Evolutionary conservation across 2,329 filamentous ascomycete genomes (phyloP), one percentile per base, ranked within the genome.

Genomic region (Colletotrichum trifolii): DNA sequence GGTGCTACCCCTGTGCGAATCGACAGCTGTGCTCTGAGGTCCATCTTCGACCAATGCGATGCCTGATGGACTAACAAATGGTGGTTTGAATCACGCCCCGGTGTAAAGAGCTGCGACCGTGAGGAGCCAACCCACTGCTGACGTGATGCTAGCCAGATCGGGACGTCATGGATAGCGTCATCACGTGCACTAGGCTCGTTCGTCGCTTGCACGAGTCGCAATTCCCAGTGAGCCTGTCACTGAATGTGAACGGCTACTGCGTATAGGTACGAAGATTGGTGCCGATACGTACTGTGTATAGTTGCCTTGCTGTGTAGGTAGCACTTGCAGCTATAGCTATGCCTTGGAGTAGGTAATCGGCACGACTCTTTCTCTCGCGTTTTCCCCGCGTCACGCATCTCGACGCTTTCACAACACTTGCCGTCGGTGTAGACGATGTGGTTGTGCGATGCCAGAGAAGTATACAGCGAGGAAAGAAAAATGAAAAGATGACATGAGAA

Each of bases 81-180:
- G 8, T 6, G 6, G 6, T 33, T 65, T 11, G 2, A 13, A 8
- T 25, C 46, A 65, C 63, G n/a, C 58, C 60, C 39, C 11, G 38
- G 46, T 58, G 49, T 52, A 56, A 4, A 13, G 33, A 6, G 6
- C 12, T 35, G 39, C 2, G 11, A 35, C 25, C 15, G 46, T 56
- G 17, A 35, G 36, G 25, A 38, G 15, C 13, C 17, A 36, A 25
- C 58, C 35, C n/a, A 10, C 25, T 56, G 36, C 63, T 65, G 63
- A 63, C 52, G 58, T 65, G 52, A 65, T 65, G 46, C 47, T 57
- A 45, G 6, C 46, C 47, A 42, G 25, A 63, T 62, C 33, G 39
- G 60, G 50, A 60, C 60, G 60, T 64, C 64, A 60, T 54, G 54
- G 54, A 38, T 43, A 55, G 57, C 64, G 60, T 66, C 64, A 66